Evolutionary conservation across 2,329 filamentous ascomycete species (phyloP), one percentile per base, ranked within the genome.

Genomic region (Alternaria novae-zelandiae): DNA sequence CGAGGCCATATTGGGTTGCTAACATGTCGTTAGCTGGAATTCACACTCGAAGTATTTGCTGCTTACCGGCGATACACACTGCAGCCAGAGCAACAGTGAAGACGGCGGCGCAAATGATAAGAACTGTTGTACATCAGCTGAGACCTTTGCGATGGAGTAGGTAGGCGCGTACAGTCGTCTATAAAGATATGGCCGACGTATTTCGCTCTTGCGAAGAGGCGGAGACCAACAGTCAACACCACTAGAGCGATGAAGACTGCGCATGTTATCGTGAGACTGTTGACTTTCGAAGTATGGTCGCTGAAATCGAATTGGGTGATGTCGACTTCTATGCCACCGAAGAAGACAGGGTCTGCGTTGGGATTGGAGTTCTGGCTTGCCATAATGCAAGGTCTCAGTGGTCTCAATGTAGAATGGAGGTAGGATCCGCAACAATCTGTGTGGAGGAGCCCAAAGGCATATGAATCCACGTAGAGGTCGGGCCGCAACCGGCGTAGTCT

Each of bases 11-110:
- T 11, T 41, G 30, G 6, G 68, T 74, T 26, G 66, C 71, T 74
- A 26, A 26, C 9, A n/a, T 7, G 12, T 20, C 55, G 26, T 70
- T 7, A 66, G 26, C 12, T 30, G 51, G n/a, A 21, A 2, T 30
- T 6, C 11, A 13, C 6, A 15, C 12, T 5, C 5, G 30, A 25
- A 20, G 12, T 13, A 45, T n/a, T 26, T 8, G 15, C 26, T 23
- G 54, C 67, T 25, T 70, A 74, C 74, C 72, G n/a, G 57, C 67
- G 28, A 77, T 66, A 26, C 71, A 70, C 11, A 68, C 68, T 11
- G 63, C 43, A n/a, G 69, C 68, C 7, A 76, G 68, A 25, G 66
- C 65, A 5, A 76, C 57, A 2, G 74, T 76, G 43, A 75, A 73
- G 4, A 57, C 50, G 6, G 72, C 55, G 3, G 71, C 74, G 54